Evolutionary conservation across 2,329 filamentous ascomycete genomes (phyloP), one percentile per base, ranked within the genome.

Genomic region (Pseudogymnoascus destructans): DNA sequence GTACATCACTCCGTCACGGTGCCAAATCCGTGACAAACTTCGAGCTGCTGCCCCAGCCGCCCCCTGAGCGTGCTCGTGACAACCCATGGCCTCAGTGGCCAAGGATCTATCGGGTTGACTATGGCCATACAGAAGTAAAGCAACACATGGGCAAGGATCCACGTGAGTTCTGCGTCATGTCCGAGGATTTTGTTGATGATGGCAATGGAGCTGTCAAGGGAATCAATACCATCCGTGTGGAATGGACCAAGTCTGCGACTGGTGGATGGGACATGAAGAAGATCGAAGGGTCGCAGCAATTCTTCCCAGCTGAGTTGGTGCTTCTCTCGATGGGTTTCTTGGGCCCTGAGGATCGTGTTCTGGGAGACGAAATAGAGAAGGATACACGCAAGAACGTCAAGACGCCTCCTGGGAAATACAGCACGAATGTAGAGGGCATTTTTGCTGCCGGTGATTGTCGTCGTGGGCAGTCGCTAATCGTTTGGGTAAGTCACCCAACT

Each of bases 211-310:
- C 86, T 64, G 89, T 97, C 69, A 95, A 90, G 78, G 92, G 92
- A 63, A 95, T 97, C 79, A 95, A 93, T 74, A 95, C 90, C 42
- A 82, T 93, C 60, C 89, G 92, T 58, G 91, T 97, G 42, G 91
- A 96, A 72, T 97, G 92, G 92, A 93, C 89, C 66, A 93, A 91
- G 78, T 89, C 84, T 58, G 79, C 88, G 25, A 85, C 82, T 61
- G 91, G 91, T 64, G 91, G 91, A 46, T 97, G 92, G 92, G 92
- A 96, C 73, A 96, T 97, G 90, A 95, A 95, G 80, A 92, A 95
- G 72, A 79, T 95, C 30, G 91, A 95, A 64, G 90, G 88, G 35
- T 92, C 87, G 61, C 87, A 95, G 76, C 84, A 96, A 70, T 95
- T 95, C 79, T 96, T 96, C 86, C 89, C 89, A 35, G 92, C 92